phyloP scores from a whole-genome alignment of 2,329 filamentous ascomycete genomes.

The Chaetomium strumarium region DNA sequence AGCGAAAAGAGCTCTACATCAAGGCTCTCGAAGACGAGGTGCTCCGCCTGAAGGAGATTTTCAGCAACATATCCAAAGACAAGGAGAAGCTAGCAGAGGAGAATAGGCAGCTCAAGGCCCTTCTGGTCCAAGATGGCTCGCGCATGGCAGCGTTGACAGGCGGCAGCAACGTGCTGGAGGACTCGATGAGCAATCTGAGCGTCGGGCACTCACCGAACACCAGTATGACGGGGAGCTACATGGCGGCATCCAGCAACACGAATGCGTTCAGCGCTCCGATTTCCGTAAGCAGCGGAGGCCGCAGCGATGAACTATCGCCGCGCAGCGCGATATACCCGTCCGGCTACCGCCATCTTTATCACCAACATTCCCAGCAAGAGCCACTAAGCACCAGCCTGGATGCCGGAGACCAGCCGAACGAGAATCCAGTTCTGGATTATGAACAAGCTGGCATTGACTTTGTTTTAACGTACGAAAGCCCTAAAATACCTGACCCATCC shows the following conservation, averaged over 20 bases:
- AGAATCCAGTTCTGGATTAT: constrained; percentile 53
- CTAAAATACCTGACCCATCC: background rate
- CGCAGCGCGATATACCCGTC: constrained; percentile 28
- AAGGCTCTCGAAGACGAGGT: constrained; percentile 90
- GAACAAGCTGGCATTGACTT: constrained; percentile 85
- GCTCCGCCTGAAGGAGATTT: constrained; percentile 80
- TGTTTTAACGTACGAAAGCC: constrained; percentile 75
- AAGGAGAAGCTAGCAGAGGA: constrained; percentile 72
- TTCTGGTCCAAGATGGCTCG: constrained; percentile 50
- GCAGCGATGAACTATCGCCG: constrained; percentile 20
- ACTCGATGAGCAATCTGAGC: constrained; percentile 42
- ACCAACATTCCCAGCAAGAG: constrained; percentile 16
- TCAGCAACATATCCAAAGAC: constrained; percentile 65
- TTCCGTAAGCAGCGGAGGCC: constrained; percentile 20
- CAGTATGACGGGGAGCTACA: constrained; percentile 60
- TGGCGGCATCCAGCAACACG: constrained; percentile 32
- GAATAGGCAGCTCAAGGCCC: constrained; percentile 64
- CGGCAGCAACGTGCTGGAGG: constrained; percentile 32
- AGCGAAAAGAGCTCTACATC: constrained; percentile 94
- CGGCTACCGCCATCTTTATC: constrained; percentile 25
- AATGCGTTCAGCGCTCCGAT: constrained; percentile 42
- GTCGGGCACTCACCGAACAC: constrained; percentile 45
- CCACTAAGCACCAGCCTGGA: constrained; percentile 17
- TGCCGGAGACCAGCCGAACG: constrained; percentile 30
- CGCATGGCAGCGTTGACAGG: constrained; percentile 27